Evolutionary conservation across 176 grass and related monocot genomes (phyloP).

Genomic region (sorghum (Sorghum bicolor)): DNA sequence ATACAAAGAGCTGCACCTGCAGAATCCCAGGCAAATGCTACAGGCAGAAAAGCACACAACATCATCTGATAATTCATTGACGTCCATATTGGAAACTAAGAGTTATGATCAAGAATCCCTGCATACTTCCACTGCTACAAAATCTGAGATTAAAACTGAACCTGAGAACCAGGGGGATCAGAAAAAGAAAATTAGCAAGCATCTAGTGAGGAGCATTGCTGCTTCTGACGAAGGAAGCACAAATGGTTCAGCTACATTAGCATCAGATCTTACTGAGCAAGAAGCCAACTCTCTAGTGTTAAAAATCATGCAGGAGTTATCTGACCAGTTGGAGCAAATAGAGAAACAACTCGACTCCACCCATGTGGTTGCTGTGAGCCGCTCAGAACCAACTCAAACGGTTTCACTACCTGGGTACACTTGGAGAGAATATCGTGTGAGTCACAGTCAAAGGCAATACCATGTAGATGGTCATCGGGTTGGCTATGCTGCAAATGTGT

Average conservation of each 20-base stretch:
- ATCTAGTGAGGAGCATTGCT: slow-evolving; percentile 26
- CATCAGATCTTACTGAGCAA: slow-evolving; percentile 3
- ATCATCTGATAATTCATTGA: neutral
- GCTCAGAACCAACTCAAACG: neutral
- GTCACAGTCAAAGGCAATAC: slow-evolving; percentile 18
- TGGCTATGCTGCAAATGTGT: neutral
- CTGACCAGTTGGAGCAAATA: slow-evolving; percentile 21
- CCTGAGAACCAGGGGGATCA: slow-evolving; percentile 20
- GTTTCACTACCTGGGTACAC: slow-evolving; percentile 1
- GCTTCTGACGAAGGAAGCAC: slow-evolving; percentile 43
- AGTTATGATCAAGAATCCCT: neutral
- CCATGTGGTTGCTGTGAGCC: neutral
- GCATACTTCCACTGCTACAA: slow-evolving; percentile 29
- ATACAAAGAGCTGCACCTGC: slow-evolving; percentile 36
- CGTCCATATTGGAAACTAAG: slow-evolving; percentile 18
- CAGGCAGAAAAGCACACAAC: neutral
- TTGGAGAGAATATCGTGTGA: neutral
- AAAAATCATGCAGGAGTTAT: slow-evolving; percentile 31
- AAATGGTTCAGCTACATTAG: slow-evolving; percentile 1
- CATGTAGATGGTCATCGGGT: slow-evolving; percentile 32
- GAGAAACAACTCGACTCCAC: slow-evolving; percentile 19
- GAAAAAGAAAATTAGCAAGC: slow-evolving; percentile 36
- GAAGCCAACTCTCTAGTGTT: slow-evolving; percentile 14
- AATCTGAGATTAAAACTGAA: slow-evolving; percentile 17
- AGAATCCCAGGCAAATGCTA: slow-evolving; percentile 27